Percentiles rank a stretch among this genome's conserved stretches.
phyloP scores from a whole-genome alignment of 352 stramenopile species.

The Phytophthora capsici region DNA sequence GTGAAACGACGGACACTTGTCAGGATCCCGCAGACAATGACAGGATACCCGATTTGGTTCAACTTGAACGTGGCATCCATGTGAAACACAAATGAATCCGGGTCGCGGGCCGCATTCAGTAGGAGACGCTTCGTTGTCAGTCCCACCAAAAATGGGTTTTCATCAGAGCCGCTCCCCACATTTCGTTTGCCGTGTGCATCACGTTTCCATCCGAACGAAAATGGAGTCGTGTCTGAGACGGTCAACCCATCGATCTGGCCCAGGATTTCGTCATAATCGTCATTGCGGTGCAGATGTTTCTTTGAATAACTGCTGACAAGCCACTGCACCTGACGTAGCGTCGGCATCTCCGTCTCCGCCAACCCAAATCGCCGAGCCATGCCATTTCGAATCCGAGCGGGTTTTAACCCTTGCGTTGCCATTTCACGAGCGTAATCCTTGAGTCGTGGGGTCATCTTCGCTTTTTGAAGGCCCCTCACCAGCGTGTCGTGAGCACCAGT shows the following conservation, averaged over 20 bases:
- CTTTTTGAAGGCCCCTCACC: background rate
- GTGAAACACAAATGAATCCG: too few relatives aligned
- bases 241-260: background rate
- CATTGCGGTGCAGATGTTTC: background rate
- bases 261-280: background rate
- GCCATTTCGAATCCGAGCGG: background rate
- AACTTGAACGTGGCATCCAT: too few relatives aligned
- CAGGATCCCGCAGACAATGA: too few relatives aligned
- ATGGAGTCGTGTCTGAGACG: background rate
- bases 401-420: background rate
- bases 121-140: too few relatives aligned
- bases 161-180: too few relatives aligned
- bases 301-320: background rate
- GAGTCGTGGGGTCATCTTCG: background rate
- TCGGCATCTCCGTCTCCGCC: background rate
- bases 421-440: slow-evolving; percentile 5
- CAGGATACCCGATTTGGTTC: too few relatives aligned
- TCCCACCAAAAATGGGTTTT: too few relatives aligned
- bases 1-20: too few relatives aligned
- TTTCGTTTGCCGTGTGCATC: too few relatives aligned
- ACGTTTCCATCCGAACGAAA: background rate
- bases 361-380: background rate
- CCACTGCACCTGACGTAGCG: background rate
- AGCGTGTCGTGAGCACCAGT: background rate
- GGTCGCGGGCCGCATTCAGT: too few relatives aligned